phyloP scores from a whole-genome alignment of 2,329 filamentous ascomycete genomes.

The Pseudogymnoascus sp. region DNA sequence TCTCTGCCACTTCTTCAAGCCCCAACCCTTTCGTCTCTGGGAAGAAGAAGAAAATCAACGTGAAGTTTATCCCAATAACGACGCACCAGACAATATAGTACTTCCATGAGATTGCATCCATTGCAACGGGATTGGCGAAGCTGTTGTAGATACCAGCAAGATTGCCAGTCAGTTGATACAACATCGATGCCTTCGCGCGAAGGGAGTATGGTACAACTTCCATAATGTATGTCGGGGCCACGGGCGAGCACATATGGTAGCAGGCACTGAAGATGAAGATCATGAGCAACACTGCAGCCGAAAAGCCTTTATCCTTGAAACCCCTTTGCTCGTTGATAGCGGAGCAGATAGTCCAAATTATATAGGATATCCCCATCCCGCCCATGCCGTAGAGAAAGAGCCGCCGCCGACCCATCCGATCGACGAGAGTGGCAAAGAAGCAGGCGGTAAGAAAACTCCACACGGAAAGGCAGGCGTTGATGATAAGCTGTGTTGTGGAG shows the following conservation, averaged over 20 bases:
- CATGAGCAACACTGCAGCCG: constrained; percentile 28
- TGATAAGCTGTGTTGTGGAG: constrained; percentile 18
- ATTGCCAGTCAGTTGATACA: constrained; percentile 26
- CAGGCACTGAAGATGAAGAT: constrained; percentile 26
- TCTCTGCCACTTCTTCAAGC: constrained; percentile 50
- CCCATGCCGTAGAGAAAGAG: constrained; percentile 40
- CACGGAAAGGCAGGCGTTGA: constrained; percentile 23
- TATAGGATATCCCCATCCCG: constrained; percentile 28
- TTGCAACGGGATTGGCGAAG: constrained; percentile 13
- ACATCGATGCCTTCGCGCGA: constrained; percentile 24
- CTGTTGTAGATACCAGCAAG: constrained; percentile 20
- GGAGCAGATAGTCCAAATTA: constrained; percentile 25
- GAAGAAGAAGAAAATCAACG: constrained; percentile 53
- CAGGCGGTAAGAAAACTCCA: constrained; percentile 24
- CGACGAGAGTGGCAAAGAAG: constrained; percentile 29
- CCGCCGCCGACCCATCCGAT: constrained; percentile 33
- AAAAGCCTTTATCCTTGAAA: constrained; percentile 28
- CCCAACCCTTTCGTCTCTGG: constrained; percentile 55
- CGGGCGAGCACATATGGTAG: constrained; percentile 32
- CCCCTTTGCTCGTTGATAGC: constrained; percentile 30
- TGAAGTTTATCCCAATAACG: constrained; percentile 15
- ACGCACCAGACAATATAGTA: constrained; percentile 10
- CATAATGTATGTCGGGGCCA: constrained; percentile 37
- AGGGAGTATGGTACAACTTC: constrained; percentile 34
- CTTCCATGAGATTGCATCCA: constrained; percentile 15